Evolutionary conservation across 2,329 filamentous ascomycete species (phyloP), one percentile per base, ranked within the genome.

Genomic region (Peltaster fructicola): DNA sequence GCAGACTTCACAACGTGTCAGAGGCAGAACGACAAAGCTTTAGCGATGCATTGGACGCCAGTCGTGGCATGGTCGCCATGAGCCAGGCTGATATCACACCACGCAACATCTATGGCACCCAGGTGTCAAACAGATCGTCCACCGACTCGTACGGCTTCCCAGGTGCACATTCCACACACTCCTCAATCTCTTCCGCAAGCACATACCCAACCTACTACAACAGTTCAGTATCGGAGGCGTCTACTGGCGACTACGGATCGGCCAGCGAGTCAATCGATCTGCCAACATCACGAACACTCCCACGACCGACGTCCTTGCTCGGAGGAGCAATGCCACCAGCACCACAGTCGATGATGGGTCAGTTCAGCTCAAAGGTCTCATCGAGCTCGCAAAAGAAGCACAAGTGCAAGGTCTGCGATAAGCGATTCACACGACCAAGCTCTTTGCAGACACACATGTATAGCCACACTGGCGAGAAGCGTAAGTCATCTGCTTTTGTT

Each of bases 321-420:
- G 60, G 61, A 14, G 57, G 58, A 20, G 70, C 63, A 30, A 65
- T 73, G 15, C 80, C 81, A 2, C 81, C 82, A 1, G 81, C 81
- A 10, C 84, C 82, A 2, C 79, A 90, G 47, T 90, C 84, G 1
- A 93, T 98, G 82, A 98, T 98, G 88, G 73, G 81, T 25, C 84
- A 91, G 44, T 95, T 95, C 58, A 93, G 80, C 55, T 93, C 85
- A 35, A 93, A 93, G 56, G 74, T 93, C 25, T 84, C 82, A 1
- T 84, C 80, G 10, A 92, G 81, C 56, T 88, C 85, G 7, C 82
- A 93, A 50, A 95, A 95, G 71, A 95, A 95, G 64, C 88, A 95
- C 60, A 93, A 93, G 62, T 95, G 85, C 68, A 93, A 92, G 58
- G 79, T 95, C 31, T 95, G 85, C 60, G 85, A 93, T 54, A 93